Percentiles rank a stretch among this genome's conserved stretches.
Conservation (phyloP, 176 grass and related monocot genomes). For the Stipa capillata region DNA sequence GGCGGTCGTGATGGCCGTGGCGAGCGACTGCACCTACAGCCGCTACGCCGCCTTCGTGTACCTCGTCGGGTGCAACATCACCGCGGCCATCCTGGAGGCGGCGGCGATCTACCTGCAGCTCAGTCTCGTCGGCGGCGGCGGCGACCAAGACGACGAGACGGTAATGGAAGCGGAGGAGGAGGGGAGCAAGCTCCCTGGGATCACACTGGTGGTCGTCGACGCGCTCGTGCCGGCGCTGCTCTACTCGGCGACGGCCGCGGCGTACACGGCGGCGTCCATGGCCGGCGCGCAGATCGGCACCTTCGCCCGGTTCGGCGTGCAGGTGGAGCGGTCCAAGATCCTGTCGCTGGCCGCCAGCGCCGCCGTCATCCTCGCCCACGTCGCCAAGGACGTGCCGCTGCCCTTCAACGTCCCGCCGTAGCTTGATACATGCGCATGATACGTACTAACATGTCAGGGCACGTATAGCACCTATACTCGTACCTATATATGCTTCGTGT, state of each 20-base stretch:
- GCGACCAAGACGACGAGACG: background rate
- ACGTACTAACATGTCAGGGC: background rate
- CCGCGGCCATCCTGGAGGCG: constrained; percentile 1
- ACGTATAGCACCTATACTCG: background rate
- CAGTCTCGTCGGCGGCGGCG: background rate
- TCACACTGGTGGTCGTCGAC: background rate
- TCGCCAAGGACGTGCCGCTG: background rate
- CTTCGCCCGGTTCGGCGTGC: background rate
- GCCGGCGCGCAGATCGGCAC: background rate
- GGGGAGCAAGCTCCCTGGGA: background rate
- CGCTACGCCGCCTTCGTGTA: constrained; percentile 11
- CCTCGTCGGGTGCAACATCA: background rate
- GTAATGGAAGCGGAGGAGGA: background rate
- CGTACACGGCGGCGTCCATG: background rate
- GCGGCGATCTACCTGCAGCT: constrained; percentile 10
- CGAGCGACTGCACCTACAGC: constrained; percentile 12
- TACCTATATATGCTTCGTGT: too few relatives aligned
- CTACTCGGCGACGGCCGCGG: background rate
- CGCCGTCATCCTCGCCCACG: background rate
- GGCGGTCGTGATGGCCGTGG: constrained; percentile 12
- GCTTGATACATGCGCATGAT: background rate
- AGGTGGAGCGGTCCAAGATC: constrained; percentile 1
- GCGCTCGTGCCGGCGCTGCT: background rate
- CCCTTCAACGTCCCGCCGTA: constrained; percentile 1
- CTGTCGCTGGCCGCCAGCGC: background rate